These are phyloP conservation scores for Dactylellina drechsleri DNA, from an alignment of 2,329 filamentous ascomycete species.

Conservation along the genomic window DNA sequence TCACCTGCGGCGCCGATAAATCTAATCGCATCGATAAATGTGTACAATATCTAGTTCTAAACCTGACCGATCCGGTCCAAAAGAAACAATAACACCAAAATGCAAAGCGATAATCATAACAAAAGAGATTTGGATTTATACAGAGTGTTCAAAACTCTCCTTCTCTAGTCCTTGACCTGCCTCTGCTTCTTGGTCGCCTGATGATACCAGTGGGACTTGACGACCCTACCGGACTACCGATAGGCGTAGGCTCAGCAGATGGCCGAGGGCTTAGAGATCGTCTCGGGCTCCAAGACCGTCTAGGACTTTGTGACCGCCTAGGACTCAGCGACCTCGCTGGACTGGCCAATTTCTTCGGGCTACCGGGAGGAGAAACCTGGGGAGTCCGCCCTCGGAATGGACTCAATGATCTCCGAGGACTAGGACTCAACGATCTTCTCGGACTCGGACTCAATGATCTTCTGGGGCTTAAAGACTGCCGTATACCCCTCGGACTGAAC, in stretches of 20 bases:
- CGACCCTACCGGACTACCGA: conserved; percentile 37
- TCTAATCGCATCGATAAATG: no score
- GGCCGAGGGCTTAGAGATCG: conserved; percentile 36
- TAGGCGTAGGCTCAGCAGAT: conserved; percentile 31
- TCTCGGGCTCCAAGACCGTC: conserved; percentile 49
- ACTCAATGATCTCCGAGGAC: conserved; percentile 22
- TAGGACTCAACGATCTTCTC: conserved; percentile 9
- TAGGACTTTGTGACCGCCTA: conserved; percentile 40
- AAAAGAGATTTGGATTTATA: conserved; percentile 8
- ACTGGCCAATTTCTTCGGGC: conserved; percentile 14
- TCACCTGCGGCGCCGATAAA: no score
- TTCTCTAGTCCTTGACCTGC: conserved; percentile 35
- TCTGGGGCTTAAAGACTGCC: conserved; percentile 32
- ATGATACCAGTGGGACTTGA: conserved; percentile 46
- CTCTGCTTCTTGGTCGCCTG: conserved; percentile 35
- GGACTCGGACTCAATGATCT: conserved; percentile 32
- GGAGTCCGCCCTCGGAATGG: conserved; percentile 31
- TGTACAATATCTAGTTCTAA: not conserved
- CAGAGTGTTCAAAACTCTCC: conserved; percentile 21
- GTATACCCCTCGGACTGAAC: conserved; percentile 41
- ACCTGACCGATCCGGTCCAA: conserved; percentile 9
- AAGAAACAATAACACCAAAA: not conserved
- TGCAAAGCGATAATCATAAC: not conserved
- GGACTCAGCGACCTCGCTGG: conserved; percentile 40
- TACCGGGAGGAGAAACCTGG: conserved; percentile 22